Base-by-base conservation (phyloP, 352 stramenopile genomes). In the Sclerospora graminicola region DNA sequence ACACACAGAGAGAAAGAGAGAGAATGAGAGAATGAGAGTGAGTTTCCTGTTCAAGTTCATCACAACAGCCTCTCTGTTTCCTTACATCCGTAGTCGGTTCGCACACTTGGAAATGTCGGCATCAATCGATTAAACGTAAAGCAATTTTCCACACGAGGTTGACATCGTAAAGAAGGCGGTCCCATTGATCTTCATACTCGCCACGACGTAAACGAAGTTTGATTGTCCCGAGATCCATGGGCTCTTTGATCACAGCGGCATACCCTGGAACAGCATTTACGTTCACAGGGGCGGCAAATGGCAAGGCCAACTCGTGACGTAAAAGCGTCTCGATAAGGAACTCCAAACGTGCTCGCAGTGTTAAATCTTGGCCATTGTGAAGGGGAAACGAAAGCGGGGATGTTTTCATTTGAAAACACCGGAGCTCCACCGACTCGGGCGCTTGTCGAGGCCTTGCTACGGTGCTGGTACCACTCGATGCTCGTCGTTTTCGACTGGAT, bases 211-310 rank as follows among this genome's bases (percentile, higher is more conserved):
- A 63, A 14, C 88, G 82, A 20, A 69, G 63, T 15, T 76, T 81
- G 28, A 97, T 72, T 18, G 92, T 97, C 4, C 77, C 77, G 4
- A 98, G 56, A 55, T 98, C 90, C 83, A 97, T 97, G 13, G 88
- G 84, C 5, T 73, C 32, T 36, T 79, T 81, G 45, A 93, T 70
- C 19, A 93, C 37, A 27, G 74, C 59, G 2, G 51, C 42, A 42
- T 94, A 94, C 10, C 74, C 77, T 11, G 73, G 79, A 1, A 94
- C 69, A 16, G 80, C 69, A 1, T 78, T 65, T 8, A 62, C 43
- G 21, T 86, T 71, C 39, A 93, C 82, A 4, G 82, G 82, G 4
- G 69, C 50, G 0, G 70, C 57, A 44, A 93, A 93, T 21, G 82
- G 60, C 20, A 69, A 15, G 11, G 82, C 70, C 27, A 91, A 34